Evolutionary conservation across 208 protist species (phyloP), one percentile per base, ranked within the genome.

Genomic region (Trypanosoma scelopori): DNA sequence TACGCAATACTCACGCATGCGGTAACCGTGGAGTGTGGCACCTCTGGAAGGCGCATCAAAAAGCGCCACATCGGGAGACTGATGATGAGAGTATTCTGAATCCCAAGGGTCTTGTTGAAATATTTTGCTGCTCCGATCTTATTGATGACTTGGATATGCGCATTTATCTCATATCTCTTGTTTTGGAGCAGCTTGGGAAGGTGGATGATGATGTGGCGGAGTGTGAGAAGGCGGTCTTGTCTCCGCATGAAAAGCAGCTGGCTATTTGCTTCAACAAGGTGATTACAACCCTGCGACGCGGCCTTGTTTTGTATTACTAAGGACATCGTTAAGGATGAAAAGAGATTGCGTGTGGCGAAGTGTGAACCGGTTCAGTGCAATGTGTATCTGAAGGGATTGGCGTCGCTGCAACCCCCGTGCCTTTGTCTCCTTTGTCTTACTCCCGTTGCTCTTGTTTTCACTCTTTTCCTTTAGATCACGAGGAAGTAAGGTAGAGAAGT

Each of bases 231-330:
- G 12, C 27, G 7, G 6, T 22, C 11, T 30, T 51, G 28, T 23
- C 43, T 46, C 16, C 12, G 7, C 52, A 68, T 22, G 55, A 74
- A 50, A 67, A 63, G 25, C 4, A 41, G 37, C 68, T 9, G 5
- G 22, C 41, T 0, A 37, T 63, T 56, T 63, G 32, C 15, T 51
- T 74, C 13, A 61, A 74, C n/a, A 66, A 55, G 39, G 22, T 59
- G 15, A 18, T 74, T 12, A 13, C 32, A 39, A 41, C 53, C 30
- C 23, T 74, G 13, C 68, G 68, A 23, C 58, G 59, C 25, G 68
- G 68, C 15, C 18, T 35, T 15, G 60, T 74, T 0, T 48, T 74
- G 32, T 74, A 74, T 22, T 67, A 74, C 20, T 74, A 46, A 65
- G 32, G 18, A 16, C 1, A 39, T 18, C 16, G 16, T 45, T 42